Conservation (phyloP, 371 early-diverging fungal species). For the Mortierella sp. region DNA sequence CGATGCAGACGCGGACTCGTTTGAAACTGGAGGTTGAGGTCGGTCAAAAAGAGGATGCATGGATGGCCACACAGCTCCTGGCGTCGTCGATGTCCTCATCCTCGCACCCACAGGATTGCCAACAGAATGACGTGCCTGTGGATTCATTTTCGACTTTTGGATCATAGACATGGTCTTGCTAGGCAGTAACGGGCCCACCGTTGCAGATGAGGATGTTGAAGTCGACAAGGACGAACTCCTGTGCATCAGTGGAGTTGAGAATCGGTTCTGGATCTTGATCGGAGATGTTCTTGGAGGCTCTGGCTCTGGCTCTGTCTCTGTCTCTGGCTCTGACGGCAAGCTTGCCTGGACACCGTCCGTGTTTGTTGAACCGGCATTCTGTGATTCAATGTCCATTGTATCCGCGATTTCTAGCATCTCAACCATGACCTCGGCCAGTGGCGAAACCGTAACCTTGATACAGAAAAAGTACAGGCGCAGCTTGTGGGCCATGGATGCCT, state of each 20-base stretch:
- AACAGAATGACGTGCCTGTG: too few relatives aligned
- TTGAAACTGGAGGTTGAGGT: not conserved
- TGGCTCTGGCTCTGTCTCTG: too few relatives aligned
- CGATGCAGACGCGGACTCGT: too few relatives aligned
- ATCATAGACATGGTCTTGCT: too few relatives aligned
- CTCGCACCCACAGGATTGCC: not conserved
- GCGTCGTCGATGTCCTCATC: not conserved
- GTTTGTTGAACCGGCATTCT: too few relatives aligned
- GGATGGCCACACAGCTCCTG: conserved; percentile 14
- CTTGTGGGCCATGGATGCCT: conserved; percentile 44
- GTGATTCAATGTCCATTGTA: not conserved
- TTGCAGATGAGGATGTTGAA: not conserved
- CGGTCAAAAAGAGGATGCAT: conserved; percentile 13
- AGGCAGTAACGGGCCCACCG: too few relatives aligned
- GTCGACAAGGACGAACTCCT: not conserved
- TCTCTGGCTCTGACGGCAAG: too few relatives aligned
- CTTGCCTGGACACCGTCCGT: too few relatives aligned
- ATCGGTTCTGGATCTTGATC: not conserved
- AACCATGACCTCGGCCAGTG: conserved; percentile 20
- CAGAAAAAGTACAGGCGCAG: conserved; percentile 45
- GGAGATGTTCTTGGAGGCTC: conserved; percentile 14
- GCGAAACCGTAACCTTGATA: conserved; percentile 24
- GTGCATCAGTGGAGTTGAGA: conserved; percentile 10
- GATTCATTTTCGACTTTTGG: too few relatives aligned
- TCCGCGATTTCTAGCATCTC: conserved; percentile 18